phyloP scores from a whole-genome alignment of 345 rosid genomes.

The Cardamine chenopodiifolia region DNA sequence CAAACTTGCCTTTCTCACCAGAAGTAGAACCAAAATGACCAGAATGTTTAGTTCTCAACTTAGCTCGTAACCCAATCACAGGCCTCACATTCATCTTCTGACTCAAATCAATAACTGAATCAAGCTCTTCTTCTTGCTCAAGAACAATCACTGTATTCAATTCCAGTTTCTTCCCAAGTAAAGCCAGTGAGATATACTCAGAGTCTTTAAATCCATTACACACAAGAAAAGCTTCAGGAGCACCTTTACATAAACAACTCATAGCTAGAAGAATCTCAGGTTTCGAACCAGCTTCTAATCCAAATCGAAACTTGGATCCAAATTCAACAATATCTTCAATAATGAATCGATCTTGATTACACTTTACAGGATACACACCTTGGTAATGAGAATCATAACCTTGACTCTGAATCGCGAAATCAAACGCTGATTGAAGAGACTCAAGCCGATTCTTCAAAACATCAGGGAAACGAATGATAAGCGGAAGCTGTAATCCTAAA shows the following conservation, averaged over 20 bases:
- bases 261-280: constrained; percentile 94
- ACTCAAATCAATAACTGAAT: constrained; percentile 67
- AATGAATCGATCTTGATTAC: constrained; percentile 89
- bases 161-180: constrained; percentile 68
- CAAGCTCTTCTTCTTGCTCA: constrained; percentile 91
- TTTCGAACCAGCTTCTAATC: constrained; percentile 92
- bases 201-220: constrained; percentile 93
- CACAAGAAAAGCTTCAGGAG: constrained; percentile 63
- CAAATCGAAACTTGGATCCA: constrained; percentile 76
- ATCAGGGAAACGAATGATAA: constrained; percentile 77
- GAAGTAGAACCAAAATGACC: constrained; percentile 98
- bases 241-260: constrained; percentile 84
- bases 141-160: constrained; percentile 84
- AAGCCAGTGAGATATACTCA: constrained; percentile 75
- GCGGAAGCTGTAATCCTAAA: constrained; percentile 82
- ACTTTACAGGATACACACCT: constrained; percentile 94
- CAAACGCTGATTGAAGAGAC: constrained; percentile 75
- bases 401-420: constrained; percentile 61
- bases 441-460: constrained; percentile 82
- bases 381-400: constrained; percentile 75
- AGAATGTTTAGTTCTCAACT: constrained; percentile 83
- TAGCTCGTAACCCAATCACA: constrained; percentile 78
- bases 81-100: constrained; percentile 66
- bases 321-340: constrained; percentile 83
- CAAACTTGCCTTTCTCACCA: constrained; percentile 97